Evolutionary conservation across 2,329 filamentous ascomycete species (phyloP), one percentile per base, ranked within the genome.

Genomic region (Exophiala mesophila): DNA sequence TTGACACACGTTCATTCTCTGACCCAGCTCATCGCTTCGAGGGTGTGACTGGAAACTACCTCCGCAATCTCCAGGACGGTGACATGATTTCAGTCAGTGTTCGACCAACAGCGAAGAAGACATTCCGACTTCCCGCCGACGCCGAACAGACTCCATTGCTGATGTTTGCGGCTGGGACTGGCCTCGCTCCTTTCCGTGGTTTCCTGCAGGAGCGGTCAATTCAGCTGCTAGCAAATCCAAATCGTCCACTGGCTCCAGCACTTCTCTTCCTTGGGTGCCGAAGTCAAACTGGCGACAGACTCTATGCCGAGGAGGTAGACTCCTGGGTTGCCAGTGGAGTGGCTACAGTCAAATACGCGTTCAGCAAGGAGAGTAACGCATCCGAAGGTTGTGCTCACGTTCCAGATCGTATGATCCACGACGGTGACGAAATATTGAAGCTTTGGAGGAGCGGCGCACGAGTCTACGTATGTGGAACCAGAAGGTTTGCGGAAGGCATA

Each of bases 41-140:
- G 18, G 78, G 78, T 51, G 75, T 85, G 6, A 72, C 79, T 1
- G 83, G 83, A 8, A 83, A 87, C 57, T 88, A 88, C 58, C 70
- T 88, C 1, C 78, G 80, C 0, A 73, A 83, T 10, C 55, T 65
- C 10, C 52, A 57, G 18, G 29, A 41, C 10, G 62, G 60, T 10
- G 63, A 65, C 16, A 57, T 53, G 15, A 54, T 59, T 3, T 60
- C 63, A 23, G 53, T 65, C 16, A 52, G 50, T 20, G 55, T 65
- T 13, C 57, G 59, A n/a, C 53, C 57, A 5, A 45, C 34, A 3
- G 43, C 35, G 9, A 46, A 45, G 19, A 55, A 9, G 57, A 65
- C 63, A 28, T 74, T 74, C 60, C 70, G 69, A 36, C 62, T 73
- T 2, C 71, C 71, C 0, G 55, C 62, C 8, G 56, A 61, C 0